These are phyloP conservation scores for Cystobasidium ongulense DNA, from an alignment of 768 basidiomycete genomes.

Conservation along the genomic window DNA sequence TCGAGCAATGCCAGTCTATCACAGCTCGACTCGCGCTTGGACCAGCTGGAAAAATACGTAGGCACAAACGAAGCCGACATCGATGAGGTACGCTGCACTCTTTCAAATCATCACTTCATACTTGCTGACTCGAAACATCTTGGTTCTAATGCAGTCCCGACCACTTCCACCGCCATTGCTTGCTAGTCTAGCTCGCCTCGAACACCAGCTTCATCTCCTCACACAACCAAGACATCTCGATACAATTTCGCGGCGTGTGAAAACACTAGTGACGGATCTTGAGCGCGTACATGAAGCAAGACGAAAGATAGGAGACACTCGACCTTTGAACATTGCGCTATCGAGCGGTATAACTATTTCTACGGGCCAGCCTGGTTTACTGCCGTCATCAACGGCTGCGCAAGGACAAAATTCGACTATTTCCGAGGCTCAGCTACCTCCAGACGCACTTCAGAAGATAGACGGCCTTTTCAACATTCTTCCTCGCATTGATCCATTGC, in stretches of 20 bases:
- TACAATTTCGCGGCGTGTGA: slow-evolving; percentile 84
- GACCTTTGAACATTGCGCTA: slow-evolving; percentile 40
- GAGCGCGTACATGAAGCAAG: slow-evolving; percentile 59
- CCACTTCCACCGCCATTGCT: slow-evolving; percentile 43
- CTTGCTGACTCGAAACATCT: background rate
- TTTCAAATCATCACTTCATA: background rate
- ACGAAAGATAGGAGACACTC: slow-evolving; percentile 43
- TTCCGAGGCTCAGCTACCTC: slow-evolving; percentile 36
- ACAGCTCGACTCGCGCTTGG: slow-evolving; percentile 71
- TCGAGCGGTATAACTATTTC: slow-evolving; percentile 38
- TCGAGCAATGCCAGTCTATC: background rate
- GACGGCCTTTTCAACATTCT: slow-evolving; percentile 47
- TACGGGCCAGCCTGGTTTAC: slow-evolving; percentile 9
- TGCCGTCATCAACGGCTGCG: background rate
- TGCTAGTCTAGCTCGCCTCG: slow-evolving; percentile 69
- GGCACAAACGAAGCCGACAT: slow-evolving; percentile 70
- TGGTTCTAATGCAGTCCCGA: background rate
- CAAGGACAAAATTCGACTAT: background rate
- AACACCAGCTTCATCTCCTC: slow-evolving; percentile 73
- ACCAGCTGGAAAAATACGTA: slow-evolving; percentile 69
- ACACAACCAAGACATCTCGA: slow-evolving; percentile 95
- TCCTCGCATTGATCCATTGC: slow-evolving; percentile 47
- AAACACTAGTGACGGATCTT: slow-evolving; percentile 81
- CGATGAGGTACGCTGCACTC: slow-evolving; percentile 60
- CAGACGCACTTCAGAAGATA: slow-evolving; percentile 44